Base-by-base conservation (phyloP, 1,284 basidiomycete species). In the Chalciporus sp. region DNA sequence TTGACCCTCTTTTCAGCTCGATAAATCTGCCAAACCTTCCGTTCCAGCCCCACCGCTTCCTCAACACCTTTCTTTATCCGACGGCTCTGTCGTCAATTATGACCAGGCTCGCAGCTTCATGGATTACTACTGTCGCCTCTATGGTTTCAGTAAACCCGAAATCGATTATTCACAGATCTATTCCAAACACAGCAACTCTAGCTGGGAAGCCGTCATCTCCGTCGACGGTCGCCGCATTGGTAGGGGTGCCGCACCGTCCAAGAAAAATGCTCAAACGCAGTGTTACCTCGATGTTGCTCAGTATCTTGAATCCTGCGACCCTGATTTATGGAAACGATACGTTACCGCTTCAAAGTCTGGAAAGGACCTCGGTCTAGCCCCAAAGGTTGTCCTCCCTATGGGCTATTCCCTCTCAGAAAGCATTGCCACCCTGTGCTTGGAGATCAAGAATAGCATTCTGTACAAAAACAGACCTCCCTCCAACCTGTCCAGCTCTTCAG, bases 111-210 rank as follows among this genome's bases (percentile, higher is more conserved):
- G 90, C 51, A 85, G 85, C 60, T 98, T 98, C 74, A 95, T 98
- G 87, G 94, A 95, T 62, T 98, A 91, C 67, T 98, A 98, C 69
- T 97, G 94, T 70, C 83, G 86, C 42, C 80, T 85, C 39, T 97
- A 88, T 70, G 77, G 78, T 33, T 95, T 95, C 63, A 79, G 81
- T n/a, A 85, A 84, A 61, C 94, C 95, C 2, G 91, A 94, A 48
- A 75, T 98, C 55, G 76, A 80, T 16, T 89, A 83, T 59, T 70
- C 76, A 7, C 51, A 42, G 60, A 70, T 58, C 47, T 70, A 47
- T 58, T 56, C 54, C 55, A 64, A 61, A 59, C 59, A 64, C 46
- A 61, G 57, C n/a, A 65, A 60, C 52, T 58, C 58, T 9, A 48
- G 61, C 10, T 97, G 95, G 92, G 85, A 94, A 60, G 93, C 92